Evolutionary conservation across 2,329 filamentous ascomycete species (phyloP), one percentile per base, ranked within the genome.

Genomic region (Rhynchosporium agropyri): DNA sequence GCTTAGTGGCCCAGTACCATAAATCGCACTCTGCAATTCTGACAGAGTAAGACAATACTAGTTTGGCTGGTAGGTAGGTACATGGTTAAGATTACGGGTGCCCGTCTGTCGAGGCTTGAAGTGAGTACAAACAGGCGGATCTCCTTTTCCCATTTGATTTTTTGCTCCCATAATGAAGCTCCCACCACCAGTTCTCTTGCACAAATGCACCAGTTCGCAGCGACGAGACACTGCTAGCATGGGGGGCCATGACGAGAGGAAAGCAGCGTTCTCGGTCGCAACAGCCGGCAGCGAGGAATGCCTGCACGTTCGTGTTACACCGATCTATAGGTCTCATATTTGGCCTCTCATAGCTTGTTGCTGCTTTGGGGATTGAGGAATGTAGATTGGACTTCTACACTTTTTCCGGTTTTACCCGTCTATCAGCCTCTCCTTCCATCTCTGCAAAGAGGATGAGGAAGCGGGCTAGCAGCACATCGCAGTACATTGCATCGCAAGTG

Each of bases 61-160:
- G 51, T 9, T 26, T 40, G 26, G n/a, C 7, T 46, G 43, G 20
- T 20, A 20, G 43, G n/a, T 5, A 20, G 43, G 33, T 36, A 36
- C 33, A 36, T 6, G 20, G n/a, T 46, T 58, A 63, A 55, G 50
- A 66, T 50, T 49, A 53, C 60, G 31, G 31, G 49, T 62, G 65
- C 65, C 63, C 64, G 61, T 60, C 48, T 59, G 58, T 69, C 69
- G 67, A 72, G 68, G 69, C 64, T 67, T 45, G 49, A 53, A 36
- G 38, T 67, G 60, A 67, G 57, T 65, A 66, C 69, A 68, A 71
- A 70, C 66, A 68, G 59, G 53, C 50, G 29, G 43, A 15, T 29
- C 26, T 54, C 31, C 20, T 2, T 36, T 42, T 20, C 40, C 33
- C 51, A 54, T 8, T 42, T 42, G 9, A 54, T 10, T 12, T 26